phyloP scores from a whole-genome alignment of 805 yeast species.

The Starmerella ratchasimensis region DNA sequence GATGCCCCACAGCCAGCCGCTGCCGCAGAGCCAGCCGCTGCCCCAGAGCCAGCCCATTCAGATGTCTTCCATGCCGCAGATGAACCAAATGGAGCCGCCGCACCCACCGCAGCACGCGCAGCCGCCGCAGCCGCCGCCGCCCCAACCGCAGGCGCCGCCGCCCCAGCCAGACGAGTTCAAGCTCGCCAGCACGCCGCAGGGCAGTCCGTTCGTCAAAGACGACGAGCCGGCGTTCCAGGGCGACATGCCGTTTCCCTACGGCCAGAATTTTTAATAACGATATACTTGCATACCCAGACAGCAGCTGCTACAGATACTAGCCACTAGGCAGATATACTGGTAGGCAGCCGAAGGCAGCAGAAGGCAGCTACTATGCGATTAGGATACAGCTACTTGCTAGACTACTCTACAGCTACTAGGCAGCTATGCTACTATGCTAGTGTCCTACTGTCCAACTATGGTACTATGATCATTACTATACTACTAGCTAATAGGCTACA shows the following conservation, averaged over 20 bases:
- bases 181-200: neutral
- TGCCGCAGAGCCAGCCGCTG: neutral
- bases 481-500: too few species aligned
- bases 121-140: slow-evolving; percentile 10
- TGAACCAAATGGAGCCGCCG: slow-evolving; percentile 1
- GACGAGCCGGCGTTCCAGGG: neutral
- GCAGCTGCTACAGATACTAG: too few species aligned
- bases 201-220: neutral
- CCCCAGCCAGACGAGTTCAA: slow-evolving; percentile 7
- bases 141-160: slow-evolving; percentile 11
- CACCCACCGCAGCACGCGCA: slow-evolving; percentile 13
- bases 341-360: too few species aligned
- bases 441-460: too few species aligned
- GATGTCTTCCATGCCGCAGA: neutral
- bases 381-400: too few species aligned
- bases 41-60: neutral
- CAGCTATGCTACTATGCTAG: too few species aligned
- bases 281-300: neutral
- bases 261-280: slow-evolving; percentile 2
- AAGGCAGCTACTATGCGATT: too few species aligned
- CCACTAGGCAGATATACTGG: too few species aligned
- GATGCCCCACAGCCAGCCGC: neutral
- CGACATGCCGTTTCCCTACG: slow-evolving; percentile 3
- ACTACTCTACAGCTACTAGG: too few species aligned
- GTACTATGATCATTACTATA: too few species aligned